phyloP scores from a whole-genome alignment of 805 yeast genomes.

The Ogataea pini region DNA sequence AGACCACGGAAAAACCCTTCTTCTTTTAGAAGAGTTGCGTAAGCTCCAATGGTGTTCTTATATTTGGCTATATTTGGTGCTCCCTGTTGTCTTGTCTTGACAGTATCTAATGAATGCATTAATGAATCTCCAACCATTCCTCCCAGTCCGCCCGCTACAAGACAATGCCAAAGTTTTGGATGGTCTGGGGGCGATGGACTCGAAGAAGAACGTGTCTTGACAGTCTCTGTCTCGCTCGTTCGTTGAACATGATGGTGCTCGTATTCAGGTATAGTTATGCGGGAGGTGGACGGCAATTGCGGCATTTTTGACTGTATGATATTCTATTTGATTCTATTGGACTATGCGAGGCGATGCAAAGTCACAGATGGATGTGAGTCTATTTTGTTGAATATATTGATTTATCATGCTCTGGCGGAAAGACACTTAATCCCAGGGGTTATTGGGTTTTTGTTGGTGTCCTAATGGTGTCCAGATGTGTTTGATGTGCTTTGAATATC shows the following conservation, averaged over 20 bases:
- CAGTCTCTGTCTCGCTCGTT: not conserved
- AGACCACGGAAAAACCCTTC: constrained; percentile 87
- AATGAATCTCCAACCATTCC: constrained; percentile 89
- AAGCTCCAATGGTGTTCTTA: constrained; percentile 73
- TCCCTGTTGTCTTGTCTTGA: constrained; percentile 97
- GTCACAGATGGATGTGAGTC: too few species aligned
- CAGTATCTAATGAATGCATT: constrained; percentile 97
- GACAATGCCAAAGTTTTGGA: constrained; percentile 56
- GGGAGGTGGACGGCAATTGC: constrained; percentile 18
- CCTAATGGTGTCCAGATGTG: too few species aligned
- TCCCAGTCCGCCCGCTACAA: constrained; percentile 92
- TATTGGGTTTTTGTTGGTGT: too few species aligned
- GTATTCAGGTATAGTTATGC: constrained; percentile 16
- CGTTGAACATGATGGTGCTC: constrained; percentile 11
- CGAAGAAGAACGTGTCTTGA: too few species aligned
- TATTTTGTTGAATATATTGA: not conserved
- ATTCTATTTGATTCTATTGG: not conserved
- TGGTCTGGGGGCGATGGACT: too few species aligned
- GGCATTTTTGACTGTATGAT: constrained; percentile 10
- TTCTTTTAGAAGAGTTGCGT: constrained; percentile 67
- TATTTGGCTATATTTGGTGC: constrained; percentile 70
- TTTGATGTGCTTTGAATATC: too few species aligned
- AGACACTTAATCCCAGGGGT: too few species aligned
- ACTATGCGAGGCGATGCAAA: not conserved
- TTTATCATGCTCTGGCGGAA: constrained; percentile 6